Conservation (phyloP, 345 rosid species). For the Hirschfeldia incana region DNA sequence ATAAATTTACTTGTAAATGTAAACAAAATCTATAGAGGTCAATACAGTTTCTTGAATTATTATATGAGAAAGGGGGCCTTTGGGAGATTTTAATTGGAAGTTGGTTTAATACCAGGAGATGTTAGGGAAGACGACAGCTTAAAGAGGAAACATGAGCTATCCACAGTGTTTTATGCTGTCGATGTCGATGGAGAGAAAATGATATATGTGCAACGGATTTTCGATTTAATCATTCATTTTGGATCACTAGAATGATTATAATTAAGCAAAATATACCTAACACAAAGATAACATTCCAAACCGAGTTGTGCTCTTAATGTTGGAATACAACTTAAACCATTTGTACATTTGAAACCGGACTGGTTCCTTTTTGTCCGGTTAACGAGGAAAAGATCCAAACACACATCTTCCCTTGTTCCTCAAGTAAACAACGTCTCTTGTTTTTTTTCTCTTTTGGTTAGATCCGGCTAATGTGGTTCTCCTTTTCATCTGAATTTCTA, state of each 20-base stretch:
- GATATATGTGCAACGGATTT: not conserved
- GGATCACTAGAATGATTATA: not conserved
- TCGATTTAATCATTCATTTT: not conserved
- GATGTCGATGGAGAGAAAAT: conserved; percentile 29
- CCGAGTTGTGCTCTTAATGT: not conserved
- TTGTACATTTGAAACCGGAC: not conserved
- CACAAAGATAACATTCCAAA: not conserved
- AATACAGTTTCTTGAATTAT: no score
- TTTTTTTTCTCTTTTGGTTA: not conserved
- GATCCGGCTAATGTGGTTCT: not conserved
- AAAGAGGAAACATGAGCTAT: conserved; percentile 34
- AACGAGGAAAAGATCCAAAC: no score
- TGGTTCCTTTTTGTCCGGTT: not conserved
- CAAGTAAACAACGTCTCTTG: not conserved
- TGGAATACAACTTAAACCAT: no score
- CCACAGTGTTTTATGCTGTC: conserved; percentile 4
- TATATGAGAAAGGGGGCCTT: no score
- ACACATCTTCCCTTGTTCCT: not conserved
- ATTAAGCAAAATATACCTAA: not conserved
- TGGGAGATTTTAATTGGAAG: not conserved
- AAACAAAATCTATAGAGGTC: no score
- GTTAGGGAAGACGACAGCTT: conserved; percentile 34
- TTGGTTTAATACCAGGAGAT: conserved; percentile 31
- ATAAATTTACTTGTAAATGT: no score
- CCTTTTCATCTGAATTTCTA: not conserved